Evolutionary conservation across 768 basidiomycete genomes (phyloP), one percentile per base, ranked within the genome.

Genomic region (Psilocybe sp.): DNA sequence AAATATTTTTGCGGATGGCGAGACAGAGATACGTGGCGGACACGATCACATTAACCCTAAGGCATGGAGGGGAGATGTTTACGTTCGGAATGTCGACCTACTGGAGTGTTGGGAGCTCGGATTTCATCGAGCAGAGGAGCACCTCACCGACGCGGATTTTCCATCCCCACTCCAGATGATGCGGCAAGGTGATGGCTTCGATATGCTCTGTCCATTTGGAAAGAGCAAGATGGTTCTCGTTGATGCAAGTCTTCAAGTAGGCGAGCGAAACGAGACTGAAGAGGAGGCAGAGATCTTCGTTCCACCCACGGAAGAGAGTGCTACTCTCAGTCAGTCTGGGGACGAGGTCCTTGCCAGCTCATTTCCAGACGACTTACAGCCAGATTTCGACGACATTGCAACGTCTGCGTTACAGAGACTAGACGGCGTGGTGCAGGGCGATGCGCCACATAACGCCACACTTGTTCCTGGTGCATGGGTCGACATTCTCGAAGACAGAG

Each of bases 11-110:
- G n/a, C n/a, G n/a, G n/a, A n/a, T n/a, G n/a, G n/a, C n/a, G n/a
- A n/a, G n/a, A n/a, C n/a, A n/a, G n/a, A 50, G 8, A 44, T 54
- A 41, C 36, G 32, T 36, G 49, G 50, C 41, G 51, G 52, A n/a
- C 47, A 49, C 14, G 58, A 64, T 38, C 62, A 63, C 37, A 44
- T 62, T 16, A 59, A 39, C 23, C 63, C 63, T 1, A 43, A 44
- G 14, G 54, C 55, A 0, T 60, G 58, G 51, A 52, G 12, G 11
- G 62, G 62, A 4, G 51, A 64, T 36, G 46, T 56, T 16, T 20
- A 39, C 1, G 59, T 64, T 4, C 6, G 20, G 1, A 49, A 41
- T 9, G 51, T 62, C 12, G 49, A 42, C 4, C 55, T 55, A 9
- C 18, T 33, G 13, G 31, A 40, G 4, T 56, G 47, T 39, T 61